Evolutionary conservation across 78 protist species (phyloP).

Genomic region (Planoprotostelium fungivorum): DNA sequence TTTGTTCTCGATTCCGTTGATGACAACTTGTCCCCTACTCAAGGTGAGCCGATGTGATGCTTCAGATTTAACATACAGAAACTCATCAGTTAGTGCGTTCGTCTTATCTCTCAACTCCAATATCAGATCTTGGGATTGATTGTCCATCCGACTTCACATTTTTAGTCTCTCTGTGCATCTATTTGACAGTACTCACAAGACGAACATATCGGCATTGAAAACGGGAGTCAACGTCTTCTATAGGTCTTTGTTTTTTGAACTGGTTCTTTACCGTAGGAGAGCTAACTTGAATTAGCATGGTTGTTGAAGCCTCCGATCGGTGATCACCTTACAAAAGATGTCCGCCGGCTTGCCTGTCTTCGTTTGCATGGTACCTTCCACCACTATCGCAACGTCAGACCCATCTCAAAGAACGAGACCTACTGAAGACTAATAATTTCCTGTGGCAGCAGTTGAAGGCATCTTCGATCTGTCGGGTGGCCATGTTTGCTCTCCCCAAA

Average conservation of each 20-base stretch:
- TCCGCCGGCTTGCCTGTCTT: neutral
- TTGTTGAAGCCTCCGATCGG: neutral
- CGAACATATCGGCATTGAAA: neutral
- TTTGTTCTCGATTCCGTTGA: neutral
- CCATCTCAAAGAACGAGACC: neutral
- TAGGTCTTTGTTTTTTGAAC: neutral
- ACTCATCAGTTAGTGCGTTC: neutral
- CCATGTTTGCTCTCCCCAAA: too few species aligned
- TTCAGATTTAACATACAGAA: neutral
- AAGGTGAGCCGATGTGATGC: neutral
- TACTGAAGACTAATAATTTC: neutral
- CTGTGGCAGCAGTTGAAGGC: neutral
- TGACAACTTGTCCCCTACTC: neutral
- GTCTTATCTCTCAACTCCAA: neutral
- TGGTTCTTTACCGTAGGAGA: too few species aligned
- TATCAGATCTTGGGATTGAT: neutral
- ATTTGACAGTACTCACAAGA: neutral
- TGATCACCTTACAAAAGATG: neutral
- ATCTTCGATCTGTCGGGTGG: too few species aligned
- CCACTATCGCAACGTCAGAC: neutral
- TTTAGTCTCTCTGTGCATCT: neutral
- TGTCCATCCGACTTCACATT: neutral
- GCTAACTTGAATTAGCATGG: neutral
- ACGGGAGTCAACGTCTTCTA: neutral
- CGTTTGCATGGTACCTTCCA: neutral